Evolutionary conservation across 306 rosid genomes (phyloP).

Genomic region (Ormosia emarginata): DNA sequence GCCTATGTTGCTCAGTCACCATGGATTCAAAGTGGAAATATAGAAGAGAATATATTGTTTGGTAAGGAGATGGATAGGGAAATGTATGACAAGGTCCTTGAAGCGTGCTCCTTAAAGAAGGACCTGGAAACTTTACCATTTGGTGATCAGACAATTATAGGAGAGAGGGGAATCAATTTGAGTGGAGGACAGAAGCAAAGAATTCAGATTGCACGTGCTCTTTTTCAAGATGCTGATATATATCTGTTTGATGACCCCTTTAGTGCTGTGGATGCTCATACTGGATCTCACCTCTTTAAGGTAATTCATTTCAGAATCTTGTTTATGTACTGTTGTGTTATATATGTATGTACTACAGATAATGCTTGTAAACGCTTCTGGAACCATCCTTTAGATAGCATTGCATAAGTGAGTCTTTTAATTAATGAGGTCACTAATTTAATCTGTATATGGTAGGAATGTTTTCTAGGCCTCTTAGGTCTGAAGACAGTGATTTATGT

Average conservation of each 20-base stretch:
- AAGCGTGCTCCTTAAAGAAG: constrained; percentile 56
- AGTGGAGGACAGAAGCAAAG: constrained; percentile 74
- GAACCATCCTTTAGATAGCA: not conserved
- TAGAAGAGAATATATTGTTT: constrained; percentile 50
- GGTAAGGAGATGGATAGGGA: constrained; percentile 54
- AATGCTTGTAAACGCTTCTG: not conserved
- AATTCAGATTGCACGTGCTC: constrained; percentile 58
- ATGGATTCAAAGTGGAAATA: constrained; percentile 64
- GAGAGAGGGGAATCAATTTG: constrained; percentile 64
- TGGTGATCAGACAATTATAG: constrained; percentile 64
- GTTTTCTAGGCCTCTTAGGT: constrained; percentile 44
- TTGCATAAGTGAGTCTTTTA: not conserved
- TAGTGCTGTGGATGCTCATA: constrained; percentile 71
- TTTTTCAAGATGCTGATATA: constrained; percentile 61
- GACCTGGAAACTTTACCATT: constrained; percentile 49
- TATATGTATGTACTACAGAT: not conserved
- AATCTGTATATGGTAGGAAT: constrained; percentile 38
- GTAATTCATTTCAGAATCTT: not conserved
- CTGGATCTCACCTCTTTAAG: constrained; percentile 62
- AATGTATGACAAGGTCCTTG: constrained; percentile 49
- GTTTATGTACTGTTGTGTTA: too few species aligned
- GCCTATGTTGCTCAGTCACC: constrained; percentile 66
- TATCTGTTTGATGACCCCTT: constrained; percentile 71
- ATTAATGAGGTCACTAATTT: not conserved
- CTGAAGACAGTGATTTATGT: constrained; percentile 51